phyloP scores from a whole-genome alignment of 192 early-diverging fungal genomes.

The Umbelopsis isabellina region DNA sequence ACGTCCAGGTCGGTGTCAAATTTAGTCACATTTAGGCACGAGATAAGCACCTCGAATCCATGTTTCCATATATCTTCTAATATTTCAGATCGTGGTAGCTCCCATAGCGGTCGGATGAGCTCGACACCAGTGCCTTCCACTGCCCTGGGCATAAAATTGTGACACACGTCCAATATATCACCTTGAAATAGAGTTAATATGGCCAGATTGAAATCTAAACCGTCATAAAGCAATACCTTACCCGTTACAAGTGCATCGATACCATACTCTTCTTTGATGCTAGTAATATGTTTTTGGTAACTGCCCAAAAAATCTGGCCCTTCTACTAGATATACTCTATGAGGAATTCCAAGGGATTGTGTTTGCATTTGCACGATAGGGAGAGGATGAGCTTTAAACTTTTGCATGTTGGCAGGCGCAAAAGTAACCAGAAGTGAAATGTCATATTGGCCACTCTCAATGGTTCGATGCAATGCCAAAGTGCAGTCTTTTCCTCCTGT shows the following conservation, averaged over 20 bases:
- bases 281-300: conserved; percentile 47
- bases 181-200: conserved; percentile 27
- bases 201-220: neutral
- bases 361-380: conserved; percentile 50
- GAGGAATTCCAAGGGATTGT: conserved; percentile 51
- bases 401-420: conserved; percentile 44
- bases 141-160: conserved; percentile 63
- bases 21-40: conserved; percentile 28
- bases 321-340: conserved; percentile 42
- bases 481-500: conserved; percentile 69
- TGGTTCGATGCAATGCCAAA: conserved; percentile 47
- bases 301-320: conserved; percentile 52
- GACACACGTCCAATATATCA: conserved; percentile 64
- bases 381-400: conserved; percentile 59
- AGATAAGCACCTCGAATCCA: conserved; percentile 29
- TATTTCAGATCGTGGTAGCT: conserved; percentile 44
- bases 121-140: conserved; percentile 48
- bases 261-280: conserved; percentile 44
- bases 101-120: conserved; percentile 62
- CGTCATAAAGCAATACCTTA: conserved; percentile 10
- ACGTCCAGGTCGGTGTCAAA: conserved; percentile 42
- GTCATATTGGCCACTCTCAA: conserved; percentile 41
- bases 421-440: conserved; percentile 55
- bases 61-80: conserved; percentile 45
- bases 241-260: conserved; percentile 59